Percentiles rank a stretch among this genome's conserved stretches.
Evolutionary conservation across 768 basidiomycete species (phyloP).

Genomic region (Melanogaster broomeanus): DNA sequence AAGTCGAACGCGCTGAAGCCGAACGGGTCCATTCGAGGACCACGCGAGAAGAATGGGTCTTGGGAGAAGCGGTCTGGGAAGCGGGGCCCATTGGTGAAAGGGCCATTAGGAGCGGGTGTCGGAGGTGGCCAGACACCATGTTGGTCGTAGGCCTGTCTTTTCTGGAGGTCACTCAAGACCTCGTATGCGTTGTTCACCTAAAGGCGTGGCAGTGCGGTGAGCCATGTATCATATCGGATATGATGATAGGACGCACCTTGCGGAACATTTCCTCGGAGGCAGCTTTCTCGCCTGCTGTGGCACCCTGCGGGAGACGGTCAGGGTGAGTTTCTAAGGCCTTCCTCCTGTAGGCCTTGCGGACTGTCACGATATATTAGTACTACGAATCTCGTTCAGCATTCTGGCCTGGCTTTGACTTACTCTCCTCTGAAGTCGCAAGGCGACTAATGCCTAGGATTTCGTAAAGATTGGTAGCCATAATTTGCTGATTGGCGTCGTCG

Average conservation of each 20-base stretch:
- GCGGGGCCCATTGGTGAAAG: constrained; percentile 15
- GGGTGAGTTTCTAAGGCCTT: constrained; percentile 75
- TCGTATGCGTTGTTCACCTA: constrained; percentile 82
- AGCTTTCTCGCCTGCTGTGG: constrained; percentile 59
- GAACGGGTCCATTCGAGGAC: constrained; percentile 27
- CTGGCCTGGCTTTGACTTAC: constrained; percentile 42
- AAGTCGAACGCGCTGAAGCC: constrained; percentile 26
- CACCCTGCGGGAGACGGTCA: constrained; percentile 60
- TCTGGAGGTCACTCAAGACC: constrained; percentile 62
- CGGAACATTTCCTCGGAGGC: constrained; percentile 60
- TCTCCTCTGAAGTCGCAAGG: constrained; percentile 62
- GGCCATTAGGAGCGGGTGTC: constrained; percentile 9
- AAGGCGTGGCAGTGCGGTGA: neutral
- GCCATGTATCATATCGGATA: constrained; percentile 21
- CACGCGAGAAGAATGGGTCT: constrained; percentile 23
- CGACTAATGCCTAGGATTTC: constrained; percentile 55
- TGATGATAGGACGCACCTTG: constrained; percentile 38
- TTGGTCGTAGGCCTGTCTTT: constrained; percentile 66
- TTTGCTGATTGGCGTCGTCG: neutral
- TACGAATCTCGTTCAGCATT: neutral
- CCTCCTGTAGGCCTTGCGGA: constrained; percentile 78
- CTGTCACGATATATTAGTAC: constrained; percentile 36
- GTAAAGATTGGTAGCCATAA: constrained; percentile 64
- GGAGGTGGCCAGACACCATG: constrained; percentile 78
- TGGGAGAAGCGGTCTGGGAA: constrained; percentile 22